Percentiles rank a stretch among this genome's conserved stretches.
Conservation (phyloP, 1,284 basidiomycete species). For the Acaromyces ingoldii region DNA sequence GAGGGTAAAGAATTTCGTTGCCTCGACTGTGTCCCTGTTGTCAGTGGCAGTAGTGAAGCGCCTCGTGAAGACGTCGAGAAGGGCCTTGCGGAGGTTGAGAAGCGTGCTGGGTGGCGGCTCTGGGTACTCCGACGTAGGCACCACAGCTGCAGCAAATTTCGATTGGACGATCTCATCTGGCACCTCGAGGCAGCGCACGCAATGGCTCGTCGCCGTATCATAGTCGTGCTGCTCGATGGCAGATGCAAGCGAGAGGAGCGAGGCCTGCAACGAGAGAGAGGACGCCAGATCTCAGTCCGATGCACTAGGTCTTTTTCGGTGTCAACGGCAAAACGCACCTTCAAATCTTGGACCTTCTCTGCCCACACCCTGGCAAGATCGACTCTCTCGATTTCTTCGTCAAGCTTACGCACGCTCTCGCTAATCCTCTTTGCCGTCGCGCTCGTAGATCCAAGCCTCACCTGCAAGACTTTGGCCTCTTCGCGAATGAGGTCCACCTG, state of each 20-base stretch:
- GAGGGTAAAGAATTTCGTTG: conserved; percentile 90
- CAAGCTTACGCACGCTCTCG: conserved; percentile 75
- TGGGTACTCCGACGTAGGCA: conserved; percentile 82
- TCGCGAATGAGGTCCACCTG: conserved; percentile 62
- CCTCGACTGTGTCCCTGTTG: conserved; percentile 64
- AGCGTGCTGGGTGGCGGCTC: conserved; percentile 79
- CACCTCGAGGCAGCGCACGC: conserved; percentile 79
- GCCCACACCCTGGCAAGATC: conserved; percentile 78
- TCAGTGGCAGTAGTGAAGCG: conserved; percentile 70
- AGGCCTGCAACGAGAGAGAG: conserved; percentile 8
- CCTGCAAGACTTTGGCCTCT: conserved; percentile 62
- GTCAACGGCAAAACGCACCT: conserved; percentile 57
- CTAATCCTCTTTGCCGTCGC: conserved; percentile 84
- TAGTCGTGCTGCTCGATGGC: conserved; percentile 84
- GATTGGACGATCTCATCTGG: conserved; percentile 72
- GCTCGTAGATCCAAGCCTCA: conserved; percentile 65
- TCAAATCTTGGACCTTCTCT: conserved; percentile 79
- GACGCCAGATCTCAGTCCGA: conserved; percentile 5
- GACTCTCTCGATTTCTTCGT: conserved; percentile 83
- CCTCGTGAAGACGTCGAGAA: conserved; percentile 71
- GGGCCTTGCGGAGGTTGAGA: conserved; percentile 65
- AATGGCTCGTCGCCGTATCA: conserved; percentile 87
- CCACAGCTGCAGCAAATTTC: conserved; percentile 76
- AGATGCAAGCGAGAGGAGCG: conserved; percentile 67
- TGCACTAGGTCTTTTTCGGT: no score